phyloP scores from a whole-genome alignment of 768 basidiomycete species.

The Tricholoma terreum region DNA sequence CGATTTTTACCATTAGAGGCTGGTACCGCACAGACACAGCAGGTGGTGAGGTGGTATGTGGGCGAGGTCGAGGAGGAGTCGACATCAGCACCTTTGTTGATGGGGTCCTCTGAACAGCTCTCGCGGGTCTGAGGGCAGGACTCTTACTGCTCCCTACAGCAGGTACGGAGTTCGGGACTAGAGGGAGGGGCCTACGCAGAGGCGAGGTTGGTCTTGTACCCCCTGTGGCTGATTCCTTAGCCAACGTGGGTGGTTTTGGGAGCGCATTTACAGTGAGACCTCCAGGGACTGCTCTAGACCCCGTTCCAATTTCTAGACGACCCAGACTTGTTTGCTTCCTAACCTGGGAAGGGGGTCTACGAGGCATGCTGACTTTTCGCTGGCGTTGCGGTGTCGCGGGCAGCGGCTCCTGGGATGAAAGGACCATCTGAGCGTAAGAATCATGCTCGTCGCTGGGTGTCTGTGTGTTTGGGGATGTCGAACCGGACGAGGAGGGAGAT shows the following conservation, averaged over 20 bases:
- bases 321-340: slow-evolving; percentile 23
- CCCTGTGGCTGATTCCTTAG: slow-evolving; percentile 18
- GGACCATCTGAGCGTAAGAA: slow-evolving; percentile 13
- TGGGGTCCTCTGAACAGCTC: not conserved
- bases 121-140: not conserved
- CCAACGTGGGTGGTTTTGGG: slow-evolving; percentile 17
- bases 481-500: slow-evolving; percentile 8
- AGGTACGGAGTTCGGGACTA: slow-evolving; percentile 13
- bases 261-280: slow-evolving; percentile 1
- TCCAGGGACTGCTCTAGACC: slow-evolving; percentile 11
- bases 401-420: slow-evolving; percentile 17
- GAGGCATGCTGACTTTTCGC: slow-evolving; percentile 20
- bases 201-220: not conserved
- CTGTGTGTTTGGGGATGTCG: slow-evolving; percentile 4
- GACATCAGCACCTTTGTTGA: slow-evolving; percentile 11
- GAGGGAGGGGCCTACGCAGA: slow-evolving; percentile 21
- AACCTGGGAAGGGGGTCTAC: slow-evolving; percentile 23
- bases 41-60: slow-evolving; percentile 10
- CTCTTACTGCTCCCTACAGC: slow-evolving; percentile 14
- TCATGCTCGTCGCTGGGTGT: slow-evolving; percentile 17
- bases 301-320: slow-evolving; percentile 27
- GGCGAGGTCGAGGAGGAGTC: slow-evolving; percentile 9
- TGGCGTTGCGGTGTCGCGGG: slow-evolving; percentile 9
- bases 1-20: slow-evolving; percentile 21
- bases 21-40: slow-evolving; percentile 26